These are phyloP conservation scores for Adansonia gregorii DNA, from an alignment of 441 rosid genomes.

Conservation along the genomic window DNA sequence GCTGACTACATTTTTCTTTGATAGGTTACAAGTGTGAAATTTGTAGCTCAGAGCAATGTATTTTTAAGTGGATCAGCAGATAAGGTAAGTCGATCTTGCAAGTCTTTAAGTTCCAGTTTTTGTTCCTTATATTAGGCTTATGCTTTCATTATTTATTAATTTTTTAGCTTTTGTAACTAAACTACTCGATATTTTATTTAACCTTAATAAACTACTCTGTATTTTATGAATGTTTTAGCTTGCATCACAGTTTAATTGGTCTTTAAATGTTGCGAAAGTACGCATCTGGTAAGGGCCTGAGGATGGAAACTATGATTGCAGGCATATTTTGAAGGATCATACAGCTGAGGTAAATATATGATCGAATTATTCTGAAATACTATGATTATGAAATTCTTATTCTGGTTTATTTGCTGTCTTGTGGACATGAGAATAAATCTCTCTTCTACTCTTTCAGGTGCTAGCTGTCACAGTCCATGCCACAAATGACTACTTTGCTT, in stretches of 20 bases:
- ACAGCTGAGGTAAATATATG: constrained; percentile 71
- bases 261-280: constrained; percentile 61
- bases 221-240: constrained; percentile 6
- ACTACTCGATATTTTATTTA: background rate
- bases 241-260: background rate
- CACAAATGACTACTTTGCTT: constrained; percentile 89
- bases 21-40: constrained; percentile 89
- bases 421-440: constrained; percentile 12
- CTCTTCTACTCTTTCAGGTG: constrained; percentile 58
- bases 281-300: constrained; percentile 92
- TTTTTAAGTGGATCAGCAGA: constrained; percentile 90
- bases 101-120: background rate
- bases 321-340: constrained; percentile 85
- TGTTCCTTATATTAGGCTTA: background rate
- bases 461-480: constrained; percentile 98
- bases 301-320: constrained; percentile 80
- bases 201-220: constrained; percentile 5
- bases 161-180: background rate
- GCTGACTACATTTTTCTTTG: constrained; percentile 28
- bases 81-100: constrained; percentile 55
- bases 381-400: background rate
- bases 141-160: background rate
- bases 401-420: constrained; percentile 26
- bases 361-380: constrained; percentile 7
- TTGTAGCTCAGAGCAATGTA: constrained; percentile 66